phyloP scores from a whole-genome alignment of 1,139 yeast species.

The Petasospora rhodanensis region DNA sequence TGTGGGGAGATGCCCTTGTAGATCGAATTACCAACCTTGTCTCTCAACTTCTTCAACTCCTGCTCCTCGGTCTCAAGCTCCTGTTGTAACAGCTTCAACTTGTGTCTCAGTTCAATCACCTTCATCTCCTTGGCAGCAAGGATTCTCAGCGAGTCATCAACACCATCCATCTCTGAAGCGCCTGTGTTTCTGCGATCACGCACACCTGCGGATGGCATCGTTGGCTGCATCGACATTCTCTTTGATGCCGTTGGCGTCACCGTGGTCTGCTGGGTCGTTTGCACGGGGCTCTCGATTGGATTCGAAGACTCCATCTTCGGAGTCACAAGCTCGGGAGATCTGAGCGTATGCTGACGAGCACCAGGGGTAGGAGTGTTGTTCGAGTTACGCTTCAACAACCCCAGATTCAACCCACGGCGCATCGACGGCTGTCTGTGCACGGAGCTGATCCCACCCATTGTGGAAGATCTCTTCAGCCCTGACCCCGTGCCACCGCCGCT shows the following conservation, averaged over 20 bases:
- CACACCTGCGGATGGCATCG: no score
- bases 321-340: conserved; percentile 5
- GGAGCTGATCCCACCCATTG: conserved; percentile 11
- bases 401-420: conserved; percentile 14
- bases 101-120: conserved; percentile 12
- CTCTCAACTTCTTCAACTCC: conserved; percentile 37
- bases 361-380: no score
- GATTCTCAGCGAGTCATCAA: conserved; percentile 52
- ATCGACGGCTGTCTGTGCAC: conserved; percentile 12
- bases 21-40: conserved; percentile 43
- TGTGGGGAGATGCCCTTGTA: conserved; percentile 27
- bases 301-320: conserved; percentile 2
- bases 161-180: conserved; percentile 26
- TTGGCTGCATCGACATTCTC: no score
- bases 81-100: conserved; percentile 26
- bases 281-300: conserved; percentile 3
- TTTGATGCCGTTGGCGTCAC: not conserved
- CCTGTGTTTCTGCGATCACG: conserved; percentile 21
- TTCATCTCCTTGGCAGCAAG: conserved; percentile 60
- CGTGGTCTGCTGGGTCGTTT: not conserved
- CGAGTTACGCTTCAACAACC: conserved; percentile 7
- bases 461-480: conserved; percentile 9
- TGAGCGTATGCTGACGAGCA: not conserved
- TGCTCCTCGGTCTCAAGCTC: conserved; percentile 30
- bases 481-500: no score